These are phyloP conservation scores for Aspergillus saccharolyticus DNA, from an alignment of 495 filamentous ascomycete species.

Conservation along the genomic window DNA sequence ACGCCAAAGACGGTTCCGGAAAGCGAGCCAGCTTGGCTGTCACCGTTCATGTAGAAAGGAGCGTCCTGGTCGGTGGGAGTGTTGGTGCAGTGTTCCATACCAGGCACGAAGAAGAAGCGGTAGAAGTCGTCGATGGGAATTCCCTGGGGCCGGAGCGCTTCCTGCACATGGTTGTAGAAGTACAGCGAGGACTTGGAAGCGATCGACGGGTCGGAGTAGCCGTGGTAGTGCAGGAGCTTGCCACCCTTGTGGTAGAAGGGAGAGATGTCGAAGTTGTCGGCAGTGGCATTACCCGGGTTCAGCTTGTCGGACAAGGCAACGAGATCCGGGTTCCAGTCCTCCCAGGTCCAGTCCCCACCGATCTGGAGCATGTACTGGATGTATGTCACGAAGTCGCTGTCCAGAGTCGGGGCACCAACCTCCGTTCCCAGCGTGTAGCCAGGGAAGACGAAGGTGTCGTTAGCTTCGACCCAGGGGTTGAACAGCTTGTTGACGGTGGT, in stretches of 20 bases:
- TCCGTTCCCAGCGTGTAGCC: background rate
- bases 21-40: conserved; percentile 13
- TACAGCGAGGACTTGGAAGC: conserved; percentile 11
- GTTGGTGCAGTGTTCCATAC: conserved; percentile 30
- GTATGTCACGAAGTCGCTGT: conserved; percentile 4
- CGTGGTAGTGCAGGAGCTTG: conserved; percentile 54
- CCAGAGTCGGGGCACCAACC: background rate
- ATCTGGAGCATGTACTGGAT: conserved; percentile 16
- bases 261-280: conserved; percentile 43
- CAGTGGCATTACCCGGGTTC: conserved; percentile 36
- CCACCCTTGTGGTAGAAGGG: conserved; percentile 44
- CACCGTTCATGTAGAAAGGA: conserved; percentile 34
- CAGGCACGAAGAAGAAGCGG: conserved; percentile 43
- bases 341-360: conserved; percentile 2
- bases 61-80: conserved; percentile 15
- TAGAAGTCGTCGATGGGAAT: conserved; percentile 18
- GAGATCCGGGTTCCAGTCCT: conserved; percentile 7
- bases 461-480: conserved; percentile 28
- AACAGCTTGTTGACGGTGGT: conserved; percentile 45
- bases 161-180: conserved; percentile 14
- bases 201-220: conserved; percentile 38
- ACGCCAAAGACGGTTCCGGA: conserved; percentile 17
- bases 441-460: conserved; percentile 17
- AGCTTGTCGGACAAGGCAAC: conserved; percentile 25
- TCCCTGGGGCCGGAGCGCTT: conserved; percentile 13